Evolutionary conservation across 352 stramenopile species (phyloP).

Genomic region (Globisporangium nagaii): DNA sequence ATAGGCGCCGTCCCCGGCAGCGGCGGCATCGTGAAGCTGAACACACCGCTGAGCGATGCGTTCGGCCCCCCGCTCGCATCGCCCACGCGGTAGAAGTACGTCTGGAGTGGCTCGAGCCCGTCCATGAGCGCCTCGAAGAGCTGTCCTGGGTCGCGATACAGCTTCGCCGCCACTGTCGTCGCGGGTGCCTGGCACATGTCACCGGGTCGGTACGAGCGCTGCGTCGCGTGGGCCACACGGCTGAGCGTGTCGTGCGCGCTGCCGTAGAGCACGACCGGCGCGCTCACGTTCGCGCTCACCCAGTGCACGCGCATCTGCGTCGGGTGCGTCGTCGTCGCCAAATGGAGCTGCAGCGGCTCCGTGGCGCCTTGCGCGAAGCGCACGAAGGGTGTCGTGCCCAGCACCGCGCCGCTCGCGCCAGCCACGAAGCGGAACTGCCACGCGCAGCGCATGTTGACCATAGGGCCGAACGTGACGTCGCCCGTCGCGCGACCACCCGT

Average conservation of each 20-base stretch:
- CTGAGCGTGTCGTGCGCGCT: conserved; percentile 13
- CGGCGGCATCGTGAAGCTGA: conserved; percentile 6
- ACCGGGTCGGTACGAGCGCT: neutral
- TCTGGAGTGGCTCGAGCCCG: neutral
- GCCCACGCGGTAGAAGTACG: conserved; percentile 15
- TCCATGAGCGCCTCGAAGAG: conserved; percentile 12
- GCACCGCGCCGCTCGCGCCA: conserved; percentile 16
- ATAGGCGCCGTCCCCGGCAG: neutral
- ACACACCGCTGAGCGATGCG: conserved; percentile 5
- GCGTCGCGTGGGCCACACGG: neutral
- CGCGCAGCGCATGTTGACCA: conserved; percentile 25
- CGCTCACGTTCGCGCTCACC: conserved; percentile 34
- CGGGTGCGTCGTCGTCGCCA: neutral
- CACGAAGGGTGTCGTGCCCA: conserved; percentile 24
- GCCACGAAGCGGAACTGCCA: conserved; percentile 20
- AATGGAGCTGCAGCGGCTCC: conserved; percentile 21
- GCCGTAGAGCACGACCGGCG: conserved; percentile 33
- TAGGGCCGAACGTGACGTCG: conserved; percentile 11
- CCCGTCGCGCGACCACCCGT: neutral
- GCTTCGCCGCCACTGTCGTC: neutral
- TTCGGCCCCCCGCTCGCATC: neutral
- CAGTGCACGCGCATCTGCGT: conserved; percentile 52
- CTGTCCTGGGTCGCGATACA: conserved; percentile 10
- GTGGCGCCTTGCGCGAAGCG: conserved; percentile 24
- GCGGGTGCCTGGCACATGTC: conserved; percentile 11